phyloP scores from a whole-genome alignment of 2,329 filamentous ascomycete species.

The Bipolaris zeicola region DNA sequence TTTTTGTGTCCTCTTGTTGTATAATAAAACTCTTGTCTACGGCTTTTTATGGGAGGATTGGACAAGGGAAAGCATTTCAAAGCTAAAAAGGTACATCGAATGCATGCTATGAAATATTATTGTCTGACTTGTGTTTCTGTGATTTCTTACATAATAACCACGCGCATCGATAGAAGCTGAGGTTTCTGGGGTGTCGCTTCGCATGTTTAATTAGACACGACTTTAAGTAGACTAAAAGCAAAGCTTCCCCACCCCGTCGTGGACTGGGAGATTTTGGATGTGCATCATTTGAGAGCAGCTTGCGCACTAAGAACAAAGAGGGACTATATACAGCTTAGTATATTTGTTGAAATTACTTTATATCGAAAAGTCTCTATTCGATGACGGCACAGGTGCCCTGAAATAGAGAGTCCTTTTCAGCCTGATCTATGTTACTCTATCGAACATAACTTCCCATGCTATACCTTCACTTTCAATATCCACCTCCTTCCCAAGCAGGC shows the following conservation, averaged over 20 bases:
- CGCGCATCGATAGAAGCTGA: too few species aligned
- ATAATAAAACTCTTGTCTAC: constrained; percentile 1
- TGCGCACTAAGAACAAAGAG: not conserved
- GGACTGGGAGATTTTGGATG: constrained; percentile 38
- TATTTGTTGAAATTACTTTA: too few species aligned
- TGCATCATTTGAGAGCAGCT: constrained; percentile 33
- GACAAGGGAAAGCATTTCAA: not conserved
- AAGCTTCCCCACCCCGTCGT: constrained; percentile 33
- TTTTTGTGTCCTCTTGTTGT: constrained; percentile 1
- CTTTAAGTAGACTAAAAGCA: too few species aligned
- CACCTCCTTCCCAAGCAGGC: constrained; percentile 43
- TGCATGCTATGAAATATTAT: not conserved
- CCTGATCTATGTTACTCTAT: too few species aligned
- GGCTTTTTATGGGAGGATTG: not conserved
- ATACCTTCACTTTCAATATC: constrained; percentile 33
- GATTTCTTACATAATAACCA: not conserved
- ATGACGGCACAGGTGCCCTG: not conserved
- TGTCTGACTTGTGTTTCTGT: not conserved
- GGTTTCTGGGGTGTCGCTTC: not conserved
- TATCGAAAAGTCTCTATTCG: not conserved
- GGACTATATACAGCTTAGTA: not conserved
- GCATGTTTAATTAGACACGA: too few species aligned
- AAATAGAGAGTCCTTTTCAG: too few species aligned
- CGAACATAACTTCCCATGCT: not conserved
- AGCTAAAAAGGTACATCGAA: constrained; percentile 1